These are phyloP conservation scores for Solanum hybrid DNA, from an alignment of 305 asterid species.

Conservation along the genomic window DNA sequence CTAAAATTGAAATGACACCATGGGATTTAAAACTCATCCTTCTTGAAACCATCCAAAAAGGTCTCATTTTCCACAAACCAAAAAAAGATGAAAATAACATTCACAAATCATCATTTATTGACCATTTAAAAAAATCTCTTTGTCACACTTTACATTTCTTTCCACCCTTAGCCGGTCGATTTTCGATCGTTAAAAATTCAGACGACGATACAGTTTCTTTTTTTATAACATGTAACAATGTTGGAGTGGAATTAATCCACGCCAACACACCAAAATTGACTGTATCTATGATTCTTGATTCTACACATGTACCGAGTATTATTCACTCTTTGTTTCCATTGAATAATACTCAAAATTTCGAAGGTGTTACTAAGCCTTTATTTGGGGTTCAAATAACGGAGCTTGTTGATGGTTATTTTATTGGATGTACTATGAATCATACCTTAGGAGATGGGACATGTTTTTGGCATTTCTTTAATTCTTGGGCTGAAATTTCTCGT, in stretches of 20 bases:
- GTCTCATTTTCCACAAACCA: neutral
- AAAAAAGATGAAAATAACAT: neutral
- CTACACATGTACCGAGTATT: neutral
- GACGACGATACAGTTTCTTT: neutral
- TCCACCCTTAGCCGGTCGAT: slow-evolving; percentile 14
- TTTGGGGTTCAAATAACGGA: slow-evolving; percentile 32
- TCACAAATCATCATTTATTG: neutral
- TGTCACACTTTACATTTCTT: slow-evolving; percentile 15
- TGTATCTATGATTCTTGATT: neutral
- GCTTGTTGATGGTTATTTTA: slow-evolving; percentile 34
- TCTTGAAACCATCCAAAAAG: neutral
- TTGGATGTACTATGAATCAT: slow-evolving; percentile 31
- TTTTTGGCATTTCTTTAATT: slow-evolving; percentile 45
- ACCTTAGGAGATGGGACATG: slow-evolving; percentile 23
- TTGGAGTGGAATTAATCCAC: neutral
- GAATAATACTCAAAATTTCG: slow-evolving; percentile 6
- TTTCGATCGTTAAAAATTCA: neutral
- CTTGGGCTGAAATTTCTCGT: slow-evolving; percentile 45
- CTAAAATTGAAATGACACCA: neutral
- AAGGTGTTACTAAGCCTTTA: slow-evolving; percentile 31
- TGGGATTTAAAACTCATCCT: neutral
- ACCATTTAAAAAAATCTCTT: slow-evolving; percentile 13
- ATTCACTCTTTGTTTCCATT: slow-evolving; percentile 22
- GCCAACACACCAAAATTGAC: neutral
- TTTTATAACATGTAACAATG: neutral